Percentiles rank a stretch among this genome's conserved stretches.
Conservation (phyloP, 495 filamentous ascomycete species). For the Copromyces sp. region DNA sequence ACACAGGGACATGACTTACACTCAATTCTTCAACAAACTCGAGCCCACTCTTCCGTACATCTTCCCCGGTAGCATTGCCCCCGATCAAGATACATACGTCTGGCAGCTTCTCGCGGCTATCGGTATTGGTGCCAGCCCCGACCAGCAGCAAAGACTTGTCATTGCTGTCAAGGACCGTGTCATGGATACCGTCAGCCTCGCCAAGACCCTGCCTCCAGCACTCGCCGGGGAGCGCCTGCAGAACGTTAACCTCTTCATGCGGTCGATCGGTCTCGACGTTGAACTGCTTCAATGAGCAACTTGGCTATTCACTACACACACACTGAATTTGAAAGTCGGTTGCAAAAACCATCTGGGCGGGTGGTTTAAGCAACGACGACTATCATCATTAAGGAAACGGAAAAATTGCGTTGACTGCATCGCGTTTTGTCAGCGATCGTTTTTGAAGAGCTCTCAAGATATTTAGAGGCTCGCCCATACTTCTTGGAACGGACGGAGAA, state of each 20-base stretch:
- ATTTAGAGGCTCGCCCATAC: not conserved
- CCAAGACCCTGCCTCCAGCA: slow-evolving; percentile 79
- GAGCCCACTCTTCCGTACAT: slow-evolving; percentile 73
- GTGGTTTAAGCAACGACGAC: not conserved
- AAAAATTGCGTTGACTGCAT: not conserved
- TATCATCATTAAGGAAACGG: not conserved
- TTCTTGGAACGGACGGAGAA: not conserved
- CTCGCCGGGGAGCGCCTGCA: slow-evolving; percentile 69
- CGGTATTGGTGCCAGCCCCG: slow-evolving; percentile 81
- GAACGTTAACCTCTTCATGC: slow-evolving; percentile 97
- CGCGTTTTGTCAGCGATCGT: not conserved
- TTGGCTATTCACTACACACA: not conserved
- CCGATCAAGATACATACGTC: slow-evolving; percentile 84
- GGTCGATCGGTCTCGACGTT: slow-evolving; percentile 93
- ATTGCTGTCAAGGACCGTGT: slow-evolving; percentile 96
- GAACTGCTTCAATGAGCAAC: slow-evolving; percentile 66
- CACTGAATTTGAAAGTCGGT: not conserved
- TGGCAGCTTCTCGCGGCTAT: slow-evolving; percentile 96
- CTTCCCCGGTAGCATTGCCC: slow-evolving; percentile 75
- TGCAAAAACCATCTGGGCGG: not conserved
- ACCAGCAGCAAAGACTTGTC: slow-evolving; percentile 89
- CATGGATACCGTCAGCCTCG: slow-evolving; percentile 84
- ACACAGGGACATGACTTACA: slow-evolving; percentile 54
- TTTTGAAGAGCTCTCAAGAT: not conserved
- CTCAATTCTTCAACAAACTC: slow-evolving; percentile 73